A percentile compares a stretch with the other conserved stretches of the same genome.
phyloP scores from a whole-genome alignment of 371 early-diverging fungal species.

The Umbelopsis sp. region DNA sequence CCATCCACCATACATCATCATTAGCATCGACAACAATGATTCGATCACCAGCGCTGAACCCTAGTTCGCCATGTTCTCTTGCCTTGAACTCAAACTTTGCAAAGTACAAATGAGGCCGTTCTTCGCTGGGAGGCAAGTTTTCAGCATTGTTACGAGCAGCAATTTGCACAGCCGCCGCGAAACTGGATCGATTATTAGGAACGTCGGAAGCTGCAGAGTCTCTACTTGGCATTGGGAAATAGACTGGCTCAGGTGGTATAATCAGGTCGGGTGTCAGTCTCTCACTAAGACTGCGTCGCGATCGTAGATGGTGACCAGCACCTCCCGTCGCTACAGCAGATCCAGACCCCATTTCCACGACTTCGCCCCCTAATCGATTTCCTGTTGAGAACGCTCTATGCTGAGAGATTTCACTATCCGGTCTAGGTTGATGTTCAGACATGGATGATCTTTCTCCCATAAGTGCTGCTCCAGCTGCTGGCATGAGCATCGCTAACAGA shows the following conservation, averaged over 20 bases:
- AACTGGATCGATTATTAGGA: slow-evolving; percentile 46
- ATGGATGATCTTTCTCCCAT: slow-evolving; percentile 4
- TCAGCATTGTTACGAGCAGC: slow-evolving; percentile 47
- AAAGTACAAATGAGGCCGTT: slow-evolving; percentile 61
- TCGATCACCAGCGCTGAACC: slow-evolving; percentile 72
- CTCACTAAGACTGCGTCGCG: slow-evolving; percentile 6
- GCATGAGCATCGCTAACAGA: slow-evolving; percentile 36
- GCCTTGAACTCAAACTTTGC: slow-evolving; percentile 79
- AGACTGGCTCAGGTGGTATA: slow-evolving; percentile 11
- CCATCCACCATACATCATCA: slow-evolving; percentile 89
- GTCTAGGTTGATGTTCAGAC: background rate
- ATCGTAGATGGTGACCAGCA: slow-evolving; percentile 13
- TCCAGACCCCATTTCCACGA: slow-evolving; percentile 16
- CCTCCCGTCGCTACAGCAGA: slow-evolving; percentile 18
- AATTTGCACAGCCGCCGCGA: slow-evolving; percentile 39
- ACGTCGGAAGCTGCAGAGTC: slow-evolving; percentile 19
- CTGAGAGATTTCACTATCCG: slow-evolving; percentile 1
- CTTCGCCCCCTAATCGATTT: slow-evolving; percentile 12
- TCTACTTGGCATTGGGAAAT: slow-evolving; percentile 14
- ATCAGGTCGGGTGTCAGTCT: slow-evolving; percentile 23
- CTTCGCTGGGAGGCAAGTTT: slow-evolving; percentile 33
- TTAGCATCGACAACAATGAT: slow-evolving; percentile 79
- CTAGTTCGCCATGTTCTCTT: slow-evolving; percentile 78
- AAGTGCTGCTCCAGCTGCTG: slow-evolving; percentile 26
- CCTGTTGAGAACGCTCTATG: slow-evolving; percentile 17